A percentile compares a stretch with the other conserved stretches of the same genome.
Evolutionary conservation across 2,329 filamentous ascomycete species (phyloP).

Genomic region (Pezicula radicicola): DNA sequence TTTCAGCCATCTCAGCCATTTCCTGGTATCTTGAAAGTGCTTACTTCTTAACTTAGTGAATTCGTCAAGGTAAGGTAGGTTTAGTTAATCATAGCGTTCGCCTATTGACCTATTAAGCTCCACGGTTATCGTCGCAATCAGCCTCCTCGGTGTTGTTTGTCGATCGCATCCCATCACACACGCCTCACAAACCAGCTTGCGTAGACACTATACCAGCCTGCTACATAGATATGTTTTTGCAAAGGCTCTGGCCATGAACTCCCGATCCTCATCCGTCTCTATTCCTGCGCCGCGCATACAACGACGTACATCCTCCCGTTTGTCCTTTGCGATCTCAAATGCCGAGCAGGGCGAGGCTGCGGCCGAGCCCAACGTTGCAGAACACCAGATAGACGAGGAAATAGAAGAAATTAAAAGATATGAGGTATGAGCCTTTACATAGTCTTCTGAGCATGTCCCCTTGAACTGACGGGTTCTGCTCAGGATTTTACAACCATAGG

Average conservation of each 20-base stretch:
- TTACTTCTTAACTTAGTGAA: too few species aligned
- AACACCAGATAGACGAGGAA: slow-evolving; percentile 83
- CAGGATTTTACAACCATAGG: slow-evolving; percentile 93
- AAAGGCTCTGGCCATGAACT: background rate
- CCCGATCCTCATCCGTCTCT: background rate
- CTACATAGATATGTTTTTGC: background rate
- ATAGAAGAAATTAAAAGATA: slow-evolving; percentile 98
- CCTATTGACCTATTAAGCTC: too few species aligned
- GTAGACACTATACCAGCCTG: too few species aligned
- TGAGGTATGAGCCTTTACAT: slow-evolving; percentile 51
- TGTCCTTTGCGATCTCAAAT: slow-evolving; percentile 65
- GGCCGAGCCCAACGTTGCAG: slow-evolving; percentile 47
- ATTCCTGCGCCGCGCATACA: background rate
- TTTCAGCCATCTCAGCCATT: too few species aligned
- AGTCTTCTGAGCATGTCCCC: background rate
- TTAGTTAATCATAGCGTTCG: too few species aligned
- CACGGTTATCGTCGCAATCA: too few species aligned
- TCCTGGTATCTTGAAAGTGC: too few species aligned
- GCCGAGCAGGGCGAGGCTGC: slow-evolving; percentile 59
- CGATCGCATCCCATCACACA: too few species aligned
- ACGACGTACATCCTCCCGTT: slow-evolving; percentile 34
- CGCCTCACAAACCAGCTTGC: too few species aligned
- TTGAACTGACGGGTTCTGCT: background rate
- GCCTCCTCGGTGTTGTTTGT: too few species aligned
- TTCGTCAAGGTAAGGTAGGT: too few species aligned